Percentiles rank a stretch among this genome's conserved stretches.
Conservation (phyloP, 108 stramenopile genomes). For the Cyclotella kingstonii region DNA sequence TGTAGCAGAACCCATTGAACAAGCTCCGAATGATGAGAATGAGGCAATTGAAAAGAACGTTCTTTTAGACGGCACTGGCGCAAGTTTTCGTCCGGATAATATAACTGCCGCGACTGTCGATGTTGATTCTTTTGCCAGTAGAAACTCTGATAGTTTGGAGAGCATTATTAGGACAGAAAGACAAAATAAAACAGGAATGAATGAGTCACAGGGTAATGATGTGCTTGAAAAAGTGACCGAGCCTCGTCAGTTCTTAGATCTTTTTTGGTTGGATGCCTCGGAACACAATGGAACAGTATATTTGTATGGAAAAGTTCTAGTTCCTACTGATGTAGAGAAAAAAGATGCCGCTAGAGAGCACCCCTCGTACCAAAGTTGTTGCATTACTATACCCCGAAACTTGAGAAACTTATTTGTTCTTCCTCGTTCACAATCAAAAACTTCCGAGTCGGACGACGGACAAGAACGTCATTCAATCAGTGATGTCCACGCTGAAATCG, state of each 20-base stretch:
- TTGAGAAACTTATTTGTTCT: slow-evolving; percentile 90
- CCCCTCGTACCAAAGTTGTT: slow-evolving; percentile 69
- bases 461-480: slow-evolving; percentile 47
- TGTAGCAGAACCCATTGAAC: slow-evolving; percentile 1
- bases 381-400: slow-evolving; percentile 82
- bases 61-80: slow-evolving; percentile 45
- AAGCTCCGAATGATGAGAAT: slow-evolving; percentile 10
- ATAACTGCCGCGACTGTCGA: slow-evolving; percentile 49
- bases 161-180: slow-evolving; percentile 13
- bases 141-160: slow-evolving; percentile 23
- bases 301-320: slow-evolving; percentile 91
- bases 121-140: neutral
- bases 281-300: slow-evolving; percentile 90
- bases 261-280: slow-evolving; percentile 96
- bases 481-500: slow-evolving; percentile 86
- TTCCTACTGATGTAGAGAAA: slow-evolving; percentile 10
- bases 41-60: slow-evolving; percentile 12
- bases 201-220: slow-evolving; percentile 3
- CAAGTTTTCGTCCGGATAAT: slow-evolving; percentile 54
- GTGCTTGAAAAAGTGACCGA: slow-evolving; percentile 8
- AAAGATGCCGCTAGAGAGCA: neutral
- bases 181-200: neutral
- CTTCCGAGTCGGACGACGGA: slow-evolving; percentile 3
- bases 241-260: slow-evolving; percentile 63
- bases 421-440: slow-evolving; percentile 50